Percentiles rank a stretch among this genome's conserved stretches.
phyloP scores from a whole-genome alignment of 768 basidiomycete species.

The Zangia roseola region DNA sequence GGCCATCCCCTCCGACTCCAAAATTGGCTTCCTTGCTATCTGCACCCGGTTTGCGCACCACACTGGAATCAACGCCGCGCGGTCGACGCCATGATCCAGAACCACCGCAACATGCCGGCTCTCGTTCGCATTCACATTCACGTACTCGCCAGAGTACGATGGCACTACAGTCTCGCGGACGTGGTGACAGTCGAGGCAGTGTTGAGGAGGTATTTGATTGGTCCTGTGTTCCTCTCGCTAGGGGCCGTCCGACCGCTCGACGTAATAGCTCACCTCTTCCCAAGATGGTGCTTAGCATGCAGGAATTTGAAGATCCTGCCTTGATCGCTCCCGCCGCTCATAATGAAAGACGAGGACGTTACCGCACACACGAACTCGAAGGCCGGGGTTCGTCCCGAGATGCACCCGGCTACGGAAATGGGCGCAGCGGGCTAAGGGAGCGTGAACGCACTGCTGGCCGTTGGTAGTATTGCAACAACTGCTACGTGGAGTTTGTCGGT shows the following conservation, averaged over 20 bases:
- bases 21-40: slow-evolving; percentile 40
- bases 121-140: slow-evolving; percentile 44
- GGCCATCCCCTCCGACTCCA: slow-evolving; percentile 61
- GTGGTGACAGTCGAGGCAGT: slow-evolving; percentile 31
- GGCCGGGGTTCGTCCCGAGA: slow-evolving; percentile 38
- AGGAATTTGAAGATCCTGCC: slow-evolving; percentile 33
- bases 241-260: slow-evolving; percentile 47
- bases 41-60: slow-evolving; percentile 34
- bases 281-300: slow-evolving; percentile 41
- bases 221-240: slow-evolving; percentile 39
- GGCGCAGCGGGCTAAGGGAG: slow-evolving; percentile 60
- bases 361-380: slow-evolving; percentile 53
- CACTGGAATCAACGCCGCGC: slow-evolving; percentile 47
- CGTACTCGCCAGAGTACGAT: slow-evolving; percentile 27
- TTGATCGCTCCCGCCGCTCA: slow-evolving; percentile 20
- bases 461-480: slow-evolving; percentile 18
- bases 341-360: slow-evolving; percentile 49
- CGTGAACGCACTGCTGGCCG: slow-evolving; percentile 35
- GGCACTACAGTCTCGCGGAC: slow-evolving; percentile 11
- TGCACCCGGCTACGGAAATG: slow-evolving; percentile 62
- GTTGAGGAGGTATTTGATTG: slow-evolving; percentile 49
- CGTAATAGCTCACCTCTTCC: slow-evolving; percentile 61
- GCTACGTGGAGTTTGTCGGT: slow-evolving; percentile 1
- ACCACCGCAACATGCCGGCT: slow-evolving; percentile 32
- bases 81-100: slow-evolving; percentile 49